Evolutionary conservation across 345 rosid genomes (phyloP).

Genomic region (Murraya paniculata): DNA sequence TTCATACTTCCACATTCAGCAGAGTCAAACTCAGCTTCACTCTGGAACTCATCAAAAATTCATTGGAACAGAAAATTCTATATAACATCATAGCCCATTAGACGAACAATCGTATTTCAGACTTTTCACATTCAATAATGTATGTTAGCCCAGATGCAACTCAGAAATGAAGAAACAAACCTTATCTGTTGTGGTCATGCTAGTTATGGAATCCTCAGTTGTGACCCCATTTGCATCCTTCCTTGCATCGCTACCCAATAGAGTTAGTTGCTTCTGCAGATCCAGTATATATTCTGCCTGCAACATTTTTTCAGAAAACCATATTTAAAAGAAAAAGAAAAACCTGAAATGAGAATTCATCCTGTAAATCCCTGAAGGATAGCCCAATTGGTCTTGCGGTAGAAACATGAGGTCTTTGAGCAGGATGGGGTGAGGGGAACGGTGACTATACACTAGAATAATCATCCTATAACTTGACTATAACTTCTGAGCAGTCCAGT

Average conservation of each 20-base stretch:
- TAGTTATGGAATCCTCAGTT: constrained; percentile 57
- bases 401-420: background rate
- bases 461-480: background rate
- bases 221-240: constrained; percentile 60
- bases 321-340: background rate
- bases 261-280: constrained; percentile 88
- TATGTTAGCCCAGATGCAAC: background rate
- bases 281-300: constrained; percentile 85
- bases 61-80: background rate
- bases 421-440: background rate
- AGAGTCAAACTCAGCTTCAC: background rate
- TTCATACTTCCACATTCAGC: background rate
- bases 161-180: constrained; percentile 26
- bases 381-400: background rate
- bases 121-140: background rate
- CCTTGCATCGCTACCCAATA: constrained; percentile 68
- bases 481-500: background rate
- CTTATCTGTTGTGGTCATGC: constrained; percentile 74
- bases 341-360: background rate
- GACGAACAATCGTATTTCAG: background rate
- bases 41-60: background rate
- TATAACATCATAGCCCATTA: background rate
- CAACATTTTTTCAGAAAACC: constrained; percentile 15
- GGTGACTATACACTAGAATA: too few relatives aligned
- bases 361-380: background rate